Evolutionary conservation across 768 basidiomycete species (phyloP).

Genomic region (Dentipellis sp.): DNA sequence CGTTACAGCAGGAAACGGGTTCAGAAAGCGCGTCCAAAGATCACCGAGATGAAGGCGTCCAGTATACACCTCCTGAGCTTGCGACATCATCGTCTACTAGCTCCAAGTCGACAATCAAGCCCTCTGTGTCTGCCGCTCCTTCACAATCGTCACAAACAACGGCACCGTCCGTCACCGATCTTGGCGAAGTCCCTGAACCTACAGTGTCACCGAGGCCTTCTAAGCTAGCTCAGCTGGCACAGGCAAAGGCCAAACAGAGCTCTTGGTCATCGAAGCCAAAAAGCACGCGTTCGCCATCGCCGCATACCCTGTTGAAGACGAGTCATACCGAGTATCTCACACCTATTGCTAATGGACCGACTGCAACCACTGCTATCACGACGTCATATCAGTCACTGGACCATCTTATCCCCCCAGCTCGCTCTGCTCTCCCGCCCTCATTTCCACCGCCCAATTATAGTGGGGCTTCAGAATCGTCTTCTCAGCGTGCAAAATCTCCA

Average conservation of each 20-base stretch:
- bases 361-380: conserved; percentile 80
- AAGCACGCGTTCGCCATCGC: conserved; percentile 11
- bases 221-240: conserved; percentile 67
- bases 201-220: conserved; percentile 32
- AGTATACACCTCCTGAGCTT: conserved; percentile 1
- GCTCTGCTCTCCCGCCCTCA: conserved; percentile 17
- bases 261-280: conserved; percentile 19
- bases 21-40: conserved; percentile 23
- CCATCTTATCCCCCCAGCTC: conserved; percentile 34
- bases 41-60: conserved; percentile 4
- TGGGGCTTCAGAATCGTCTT: conserved; percentile 10
- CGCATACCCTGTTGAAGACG: conserved; percentile 27
- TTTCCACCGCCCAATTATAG: conserved; percentile 9
- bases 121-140: background rate
- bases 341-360: conserved; percentile 73
- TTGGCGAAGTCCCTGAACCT: background rate
- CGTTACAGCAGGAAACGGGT: conserved; percentile 49
- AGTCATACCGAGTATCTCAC: conserved; percentile 61
- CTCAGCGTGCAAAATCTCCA: background rate
- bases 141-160: conserved; percentile 2
- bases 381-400: conserved; percentile 69
- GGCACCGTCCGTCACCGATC: background rate
- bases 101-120: conserved; percentile 10
- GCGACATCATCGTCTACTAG: conserved; percentile 7
- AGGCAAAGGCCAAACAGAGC: conserved; percentile 37